A percentile compares a stretch with the other conserved stretches of the same genome.
Conservation (phyloP, 257 asterid species). For the Penstemon davidsonii region DNA sequence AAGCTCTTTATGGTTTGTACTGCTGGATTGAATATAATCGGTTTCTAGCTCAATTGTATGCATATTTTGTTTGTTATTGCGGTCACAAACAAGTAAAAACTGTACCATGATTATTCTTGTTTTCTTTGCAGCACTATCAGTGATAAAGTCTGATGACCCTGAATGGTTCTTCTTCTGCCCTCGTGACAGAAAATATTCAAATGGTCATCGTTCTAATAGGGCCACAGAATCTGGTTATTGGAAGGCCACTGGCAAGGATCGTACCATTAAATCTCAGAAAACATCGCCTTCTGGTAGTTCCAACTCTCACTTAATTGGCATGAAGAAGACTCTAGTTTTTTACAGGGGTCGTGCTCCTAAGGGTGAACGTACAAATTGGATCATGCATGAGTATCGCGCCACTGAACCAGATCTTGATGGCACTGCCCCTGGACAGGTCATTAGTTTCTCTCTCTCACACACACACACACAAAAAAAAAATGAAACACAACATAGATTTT, state of each 20-base stretch:
- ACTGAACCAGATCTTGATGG: constrained; percentile 87
- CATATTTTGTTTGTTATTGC: constrained; percentile 5
- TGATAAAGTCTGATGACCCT: constrained; percentile 70
- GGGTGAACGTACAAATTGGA: constrained; percentile 80
- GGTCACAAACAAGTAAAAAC: constrained; percentile 4
- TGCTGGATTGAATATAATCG: constrained; percentile 7
- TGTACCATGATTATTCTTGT: constrained; percentile 13
- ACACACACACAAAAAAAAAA: background rate
- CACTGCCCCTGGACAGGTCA: constrained; percentile 73
- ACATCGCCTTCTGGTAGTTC: constrained; percentile 43
- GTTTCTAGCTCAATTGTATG: background rate
- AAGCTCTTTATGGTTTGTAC: constrained; percentile 6
- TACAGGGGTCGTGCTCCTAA: constrained; percentile 86
- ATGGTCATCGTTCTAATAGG: constrained; percentile 75
- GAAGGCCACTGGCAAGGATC: constrained; percentile 92
- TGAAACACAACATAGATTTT: background rate
- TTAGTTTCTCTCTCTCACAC: background rate
- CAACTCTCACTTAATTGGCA: constrained; percentile 53
- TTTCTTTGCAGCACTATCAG: constrained; percentile 59
- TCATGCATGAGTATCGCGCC: constrained; percentile 86
- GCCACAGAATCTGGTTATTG: constrained; percentile 84
- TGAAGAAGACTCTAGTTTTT: constrained; percentile 83
- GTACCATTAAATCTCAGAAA: constrained; percentile 60
- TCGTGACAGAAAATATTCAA: constrained; percentile 72
- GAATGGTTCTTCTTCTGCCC: constrained; percentile 88